phyloP scores from a whole-genome alignment of 805 yeast species.

The Candida xyloterini region DNA sequence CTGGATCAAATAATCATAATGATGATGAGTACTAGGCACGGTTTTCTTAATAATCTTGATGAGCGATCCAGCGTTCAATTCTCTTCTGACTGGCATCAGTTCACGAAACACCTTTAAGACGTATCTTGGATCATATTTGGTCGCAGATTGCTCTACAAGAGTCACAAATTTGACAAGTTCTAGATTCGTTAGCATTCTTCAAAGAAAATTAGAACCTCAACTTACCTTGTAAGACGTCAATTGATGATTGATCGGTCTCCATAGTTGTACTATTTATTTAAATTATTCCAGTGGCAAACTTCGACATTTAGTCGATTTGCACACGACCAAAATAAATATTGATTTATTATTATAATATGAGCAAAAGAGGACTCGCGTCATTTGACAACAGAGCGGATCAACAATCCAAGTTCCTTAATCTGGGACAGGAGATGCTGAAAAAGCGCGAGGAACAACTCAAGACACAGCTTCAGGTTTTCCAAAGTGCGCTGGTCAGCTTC shows the following conservation, averaged over 20 bases:
- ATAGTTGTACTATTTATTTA: slow-evolving; percentile 2
- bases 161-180: slow-evolving; percentile 21
- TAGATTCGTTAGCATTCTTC: slow-evolving; percentile 12
- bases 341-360: slow-evolving; percentile 12
- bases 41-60: slow-evolving; percentile 48
- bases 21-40: slow-evolving; percentile 51
- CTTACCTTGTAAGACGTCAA: slow-evolving; percentile 18
- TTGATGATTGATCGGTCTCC: slow-evolving; percentile 4
- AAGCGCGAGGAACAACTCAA: slow-evolving; percentile 59
- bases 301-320: slow-evolving; percentile 3
- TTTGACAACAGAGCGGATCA: slow-evolving; percentile 22
- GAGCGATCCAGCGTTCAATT: slow-evolving; percentile 53
- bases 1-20: slow-evolving; percentile 40
- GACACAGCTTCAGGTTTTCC: slow-evolving; percentile 74
- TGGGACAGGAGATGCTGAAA: slow-evolving; percentile 50
- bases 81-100: slow-evolving; percentile 68
- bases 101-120: slow-evolving; percentile 84
- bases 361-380: slow-evolving; percentile 30
- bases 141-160: slow-evolving; percentile 35
- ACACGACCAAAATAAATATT: slow-evolving; percentile 7
- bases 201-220: background rate
- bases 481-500: slow-evolving; percentile 70
- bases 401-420: slow-evolving; percentile 41
- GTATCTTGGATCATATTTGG: slow-evolving; percentile 78
- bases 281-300: slow-evolving; percentile 15